These are phyloP conservation scores for Triangularia verruculosa DNA, from an alignment of 2,329 filamentous ascomycete genomes.

Conservation along the genomic window DNA sequence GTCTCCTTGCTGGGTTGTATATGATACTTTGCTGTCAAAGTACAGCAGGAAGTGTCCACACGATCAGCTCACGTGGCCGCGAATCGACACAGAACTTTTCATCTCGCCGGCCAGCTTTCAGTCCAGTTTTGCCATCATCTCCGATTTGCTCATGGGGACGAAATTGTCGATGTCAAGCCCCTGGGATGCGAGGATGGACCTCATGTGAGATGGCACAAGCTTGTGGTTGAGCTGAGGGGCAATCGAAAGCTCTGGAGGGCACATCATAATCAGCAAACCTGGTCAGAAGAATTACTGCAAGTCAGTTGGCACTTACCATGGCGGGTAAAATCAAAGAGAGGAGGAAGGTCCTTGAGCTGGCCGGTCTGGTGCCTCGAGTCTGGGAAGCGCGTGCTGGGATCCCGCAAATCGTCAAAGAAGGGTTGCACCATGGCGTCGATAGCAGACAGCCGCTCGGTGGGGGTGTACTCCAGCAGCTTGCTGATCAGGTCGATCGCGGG, in stretches of 20 bases:
- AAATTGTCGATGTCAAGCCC: constrained; percentile 94
- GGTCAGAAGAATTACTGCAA: neutral
- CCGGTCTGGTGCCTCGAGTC: constrained; percentile 89
- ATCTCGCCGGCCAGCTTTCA: constrained; percentile 47
- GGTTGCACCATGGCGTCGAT: constrained; percentile 97
- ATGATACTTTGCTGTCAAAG: constrained; percentile 26
- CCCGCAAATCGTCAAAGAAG: constrained; percentile 95
- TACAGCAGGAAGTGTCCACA: constrained; percentile 25
- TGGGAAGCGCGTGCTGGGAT: constrained; percentile 84
- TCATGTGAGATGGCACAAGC: constrained; percentile 81
- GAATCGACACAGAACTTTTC: constrained; percentile 19
- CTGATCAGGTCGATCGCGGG: constrained; percentile 95
- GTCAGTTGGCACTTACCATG: constrained; percentile 68
- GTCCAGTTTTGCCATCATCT: constrained; percentile 97
- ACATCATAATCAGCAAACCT: constrained; percentile 4
- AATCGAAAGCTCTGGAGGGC: constrained; percentile 82
- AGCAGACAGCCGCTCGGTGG: constrained; percentile 88
- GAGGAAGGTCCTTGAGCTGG: constrained; percentile 75
- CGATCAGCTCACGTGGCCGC: constrained; percentile 20
- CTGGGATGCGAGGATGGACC: constrained; percentile 67
- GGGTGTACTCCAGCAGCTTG: constrained; percentile 91
- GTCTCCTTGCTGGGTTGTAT: constrained; percentile 20
- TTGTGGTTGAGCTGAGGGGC: constrained; percentile 81
- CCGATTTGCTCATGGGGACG: constrained; percentile 83
- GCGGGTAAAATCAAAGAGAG: constrained; percentile 87